Base-by-base conservation (phyloP, 2,329 filamentous ascomycete genomes). In the Monosporascus sp. region DNA sequence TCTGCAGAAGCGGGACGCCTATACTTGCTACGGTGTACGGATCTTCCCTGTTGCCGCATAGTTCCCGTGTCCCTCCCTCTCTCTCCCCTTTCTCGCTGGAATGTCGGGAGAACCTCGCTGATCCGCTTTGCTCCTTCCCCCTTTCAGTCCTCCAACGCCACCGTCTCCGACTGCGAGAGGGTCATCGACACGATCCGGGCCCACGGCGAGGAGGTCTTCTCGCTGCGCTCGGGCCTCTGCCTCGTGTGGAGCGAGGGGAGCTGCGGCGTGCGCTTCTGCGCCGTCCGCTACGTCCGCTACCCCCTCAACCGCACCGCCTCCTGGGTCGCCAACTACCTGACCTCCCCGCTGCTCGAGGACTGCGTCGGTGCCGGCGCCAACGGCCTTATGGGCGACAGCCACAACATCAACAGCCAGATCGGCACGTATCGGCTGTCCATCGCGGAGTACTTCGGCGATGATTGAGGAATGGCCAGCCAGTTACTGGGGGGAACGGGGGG, bases 371-470 rank as follows among this genome's bases (percentile, higher is more conserved):
- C 49, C 14, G 64, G 62, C 3, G 56, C 61, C 20, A 60, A 60
- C 51, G 62, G 63, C 8, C 43, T 67, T 34, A 61, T 65, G 55
- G 56, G 58, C 4, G 64, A 67, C 54, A 54, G 61, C 46, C 20
- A 51, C 3, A 63, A 66, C 53, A 64, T 67, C 48, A 64, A 66
- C 48, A 59, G 64, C 41, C 58, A 62, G 16, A 54, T 52, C 3
- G 64, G 64, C 16, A 65, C 61, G 6, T 67, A 66, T 41, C 59
- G 64, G 40, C 52, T 67, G 3, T 59, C 63, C 55, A 46, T 67
- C 8, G 20, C 22, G n/a, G 62, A 60, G 50, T 56, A 54, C 27
- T 46, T 31, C 26, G 22, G 7, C 22, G 27, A 31, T 48, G 6
- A 37, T 26, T 11, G 27, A 44, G 3, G 31, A 34, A 34, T 34